Evolutionary conservation across 2,329 filamentous ascomycete species (phyloP), one percentile per base, ranked within the genome.

Genomic region (Sporothrix dimorphospora): DNA sequence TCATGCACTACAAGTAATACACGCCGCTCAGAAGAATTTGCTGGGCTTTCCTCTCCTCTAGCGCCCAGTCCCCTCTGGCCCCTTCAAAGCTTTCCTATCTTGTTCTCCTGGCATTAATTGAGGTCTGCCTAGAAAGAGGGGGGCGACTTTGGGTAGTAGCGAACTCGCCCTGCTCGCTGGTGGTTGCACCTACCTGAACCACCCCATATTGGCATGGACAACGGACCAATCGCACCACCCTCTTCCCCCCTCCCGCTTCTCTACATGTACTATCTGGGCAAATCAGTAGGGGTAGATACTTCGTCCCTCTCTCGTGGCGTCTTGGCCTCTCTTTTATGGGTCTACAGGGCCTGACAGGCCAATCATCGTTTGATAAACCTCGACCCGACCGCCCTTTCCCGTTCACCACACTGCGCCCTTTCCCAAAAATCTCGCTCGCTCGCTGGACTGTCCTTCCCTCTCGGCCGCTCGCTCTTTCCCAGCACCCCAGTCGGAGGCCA

Each of bases 301-400:
- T 65, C 24, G 27, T 45, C 7, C 45, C 7, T 21, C 47, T 16
- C 55, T 63, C 19, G 69, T 71, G 69, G 69, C 59, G 66, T 69
- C 66, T 71, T 66, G 69, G 59, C 59, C 47, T 34, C 42, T 27
- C 53, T 55, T 63, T 63, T 65, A 49, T 71, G 69, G 69, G 45
- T 21, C 49, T 21, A 27, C 27, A 42, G 3, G 21, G 4, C 40
- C 19, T 34, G 0, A 11, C n/a, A 34, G 14, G 14, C 69, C 69
- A 71, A 71, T 71, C 69, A 71, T n/a, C 42, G 34, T n/a, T 8
- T 14, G 30, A 8, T 12, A 65, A 63, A 38, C 69, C 30, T 61
- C 38, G 21, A 49, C 45, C 57, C 57, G 69, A 71, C 69, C 69
- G 69, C 69, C 69, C 30, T 66, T 71, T 61, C 30, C 53, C 42